Base-by-base conservation (phyloP, 208 protist genomes). In the Zelonia costaricensis region DNA sequence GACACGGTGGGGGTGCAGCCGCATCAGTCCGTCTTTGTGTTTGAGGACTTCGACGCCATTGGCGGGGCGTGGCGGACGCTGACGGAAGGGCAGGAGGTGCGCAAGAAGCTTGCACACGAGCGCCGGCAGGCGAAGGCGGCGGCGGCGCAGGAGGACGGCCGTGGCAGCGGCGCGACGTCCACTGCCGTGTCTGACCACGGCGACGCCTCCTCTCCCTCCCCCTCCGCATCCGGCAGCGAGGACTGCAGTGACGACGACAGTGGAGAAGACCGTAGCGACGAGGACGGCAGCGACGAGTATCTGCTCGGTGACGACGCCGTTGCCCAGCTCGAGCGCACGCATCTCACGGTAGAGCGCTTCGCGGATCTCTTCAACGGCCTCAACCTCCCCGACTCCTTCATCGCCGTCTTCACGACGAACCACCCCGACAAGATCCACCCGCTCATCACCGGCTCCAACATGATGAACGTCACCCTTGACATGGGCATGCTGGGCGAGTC, bases 321-420 rank as follows among this genome's bases (percentile, higher is more conserved):
- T 18, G 55, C 71, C 12, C 28, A 76, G 20, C 48, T 88, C 13
- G 60, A 63, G 18, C 62, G 53, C 1, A 68, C 81, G 36, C 53
- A 74, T 9, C 67, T 98, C 8, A 95, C 92, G 8, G 89, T 98
- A 27, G 82, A 82, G 23, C 88, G 87, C 0, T 62, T 98, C 8
- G 68, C 98, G 0, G 62, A 75, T 15, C 95, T 95, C 52, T 78
- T 97, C 9, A 91, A 98, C 64, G 85, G 93, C 28, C 57, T 95
- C 25, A 74, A 80, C 9, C 76, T 82, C 13, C 80, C 85, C 0
- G 75, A 96, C n/a, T 84, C 82, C 12, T 82, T 89, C 44, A 73
- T 98, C 16, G 64, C 96, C 27, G 74, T 98, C 45, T 87, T 98
- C 63, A 98, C 95, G 6, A 97, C 95, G 6, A 97, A 95, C 61